Conservation (phyloP, 1,139 yeast genomes). For the Debaryomyces sp. region DNA sequence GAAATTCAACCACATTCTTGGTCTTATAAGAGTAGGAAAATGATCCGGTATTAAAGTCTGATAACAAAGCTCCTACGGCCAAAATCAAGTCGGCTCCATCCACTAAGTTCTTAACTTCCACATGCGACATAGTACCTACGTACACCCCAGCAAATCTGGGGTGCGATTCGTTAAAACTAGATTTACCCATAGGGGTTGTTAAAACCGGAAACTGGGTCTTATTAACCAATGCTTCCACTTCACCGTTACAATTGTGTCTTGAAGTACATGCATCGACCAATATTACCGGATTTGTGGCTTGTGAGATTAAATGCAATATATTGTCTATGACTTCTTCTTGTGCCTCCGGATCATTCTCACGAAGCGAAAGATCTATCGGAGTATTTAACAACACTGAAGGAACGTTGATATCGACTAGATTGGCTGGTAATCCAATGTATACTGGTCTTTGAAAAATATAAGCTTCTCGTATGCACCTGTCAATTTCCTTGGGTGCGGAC, state of each 20-base stretch:
- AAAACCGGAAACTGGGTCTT: constrained; percentile 79
- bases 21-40: constrained; percentile 82
- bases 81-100: constrained; percentile 76
- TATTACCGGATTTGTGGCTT: constrained; percentile 69
- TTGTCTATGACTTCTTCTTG: constrained; percentile 71
- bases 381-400: constrained; percentile 57
- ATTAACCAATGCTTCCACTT: constrained; percentile 64
- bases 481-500: constrained; percentile 69
- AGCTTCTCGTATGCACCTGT: constrained; percentile 73
- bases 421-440: constrained; percentile 81
- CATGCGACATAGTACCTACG: constrained; percentile 76
- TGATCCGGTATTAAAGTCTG: constrained; percentile 89
- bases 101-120: constrained; percentile 74
- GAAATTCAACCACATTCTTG: constrained; percentile 81
- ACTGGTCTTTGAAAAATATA: constrained; percentile 79
- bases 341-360: constrained; percentile 54
- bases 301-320: constrained; percentile 52
- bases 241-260: constrained; percentile 68
- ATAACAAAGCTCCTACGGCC: constrained; percentile 78
- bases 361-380: constrained; percentile 60
- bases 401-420: constrained; percentile 67
- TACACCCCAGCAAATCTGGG: constrained; percentile 85
- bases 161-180: constrained; percentile 69
- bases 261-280: constrained; percentile 88
- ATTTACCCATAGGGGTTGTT: constrained; percentile 92